Conservation (phyloP, 2,329 filamentous ascomycete species). For the Aphanoascus verrucosus region DNA sequence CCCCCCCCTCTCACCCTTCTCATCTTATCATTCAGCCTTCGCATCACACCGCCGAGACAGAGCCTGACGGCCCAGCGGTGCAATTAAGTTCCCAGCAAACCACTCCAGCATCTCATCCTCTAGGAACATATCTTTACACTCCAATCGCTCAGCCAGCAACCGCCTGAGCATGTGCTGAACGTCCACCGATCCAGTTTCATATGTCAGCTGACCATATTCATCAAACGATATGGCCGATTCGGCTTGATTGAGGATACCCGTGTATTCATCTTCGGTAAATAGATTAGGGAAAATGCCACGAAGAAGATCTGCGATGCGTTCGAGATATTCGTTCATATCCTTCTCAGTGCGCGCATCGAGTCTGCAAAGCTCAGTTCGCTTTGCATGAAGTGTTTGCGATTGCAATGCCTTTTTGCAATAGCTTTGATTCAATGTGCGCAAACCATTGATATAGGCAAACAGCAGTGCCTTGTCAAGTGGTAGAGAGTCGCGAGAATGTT, state of each 20-base stretch:
- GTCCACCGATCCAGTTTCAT: conserved; percentile 15
- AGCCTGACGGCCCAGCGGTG: conserved; percentile 13
- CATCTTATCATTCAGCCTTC: background rate
- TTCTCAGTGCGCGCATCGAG: conserved; percentile 5
- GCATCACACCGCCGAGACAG: background rate
- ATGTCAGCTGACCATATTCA: conserved; percentile 12
- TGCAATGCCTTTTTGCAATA: conserved; percentile 28
- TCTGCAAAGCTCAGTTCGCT: background rate
- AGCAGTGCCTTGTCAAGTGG: conserved; percentile 33
- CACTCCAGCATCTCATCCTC: conserved; percentile 31
- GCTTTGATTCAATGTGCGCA: conserved; percentile 26
- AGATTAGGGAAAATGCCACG: conserved; percentile 33
- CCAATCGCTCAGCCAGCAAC: conserved; percentile 28
- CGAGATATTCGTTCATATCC: conserved; percentile 25
- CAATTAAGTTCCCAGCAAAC: conserved; percentile 26
- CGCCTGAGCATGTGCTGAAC: conserved; percentile 28
- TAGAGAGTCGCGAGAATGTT: conserved; percentile 29
- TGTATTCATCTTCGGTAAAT: conserved; percentile 29
- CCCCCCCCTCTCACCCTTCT: too few relatives aligned
- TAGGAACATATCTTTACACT: conserved; percentile 23
- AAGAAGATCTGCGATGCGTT: conserved; percentile 29
- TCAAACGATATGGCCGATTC: conserved; percentile 15
- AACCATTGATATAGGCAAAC: conserved; percentile 34
- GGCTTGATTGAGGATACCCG: conserved; percentile 23
- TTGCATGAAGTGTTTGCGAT: conserved; percentile 18